Conservation (phyloP, 2,329 filamentous ascomycete genomes). For the Claviceps spartinae region DNA sequence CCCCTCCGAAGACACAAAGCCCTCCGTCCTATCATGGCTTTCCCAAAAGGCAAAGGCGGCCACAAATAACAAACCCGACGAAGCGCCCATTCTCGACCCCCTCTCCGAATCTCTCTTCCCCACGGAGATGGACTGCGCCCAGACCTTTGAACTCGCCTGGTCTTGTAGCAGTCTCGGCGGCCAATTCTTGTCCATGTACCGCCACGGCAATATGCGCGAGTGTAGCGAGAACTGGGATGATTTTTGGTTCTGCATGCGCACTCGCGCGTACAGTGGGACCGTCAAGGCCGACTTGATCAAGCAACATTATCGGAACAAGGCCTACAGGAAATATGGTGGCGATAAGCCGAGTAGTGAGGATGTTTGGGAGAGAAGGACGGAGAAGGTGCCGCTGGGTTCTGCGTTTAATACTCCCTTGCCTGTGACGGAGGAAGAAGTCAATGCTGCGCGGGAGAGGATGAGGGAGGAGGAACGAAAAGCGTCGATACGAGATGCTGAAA, state of each 20-base stretch:
- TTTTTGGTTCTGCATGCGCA: conserved; percentile 97
- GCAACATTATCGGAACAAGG: conserved; percentile 54
- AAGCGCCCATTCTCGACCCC: conserved; percentile 23
- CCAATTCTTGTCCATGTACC: conserved; percentile 85
- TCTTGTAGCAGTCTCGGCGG: conserved; percentile 86
- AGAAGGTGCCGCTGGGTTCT: conserved; percentile 37
- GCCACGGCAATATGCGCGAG: conserved; percentile 60
- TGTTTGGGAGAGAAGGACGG: conserved; percentile 66
- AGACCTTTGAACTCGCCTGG: conserved; percentile 85
- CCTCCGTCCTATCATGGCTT: conserved; percentile 22
- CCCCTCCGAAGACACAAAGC: conserved; percentile 18
- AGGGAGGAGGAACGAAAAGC: conserved; percentile 21
- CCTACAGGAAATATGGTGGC: conserved; percentile 47
- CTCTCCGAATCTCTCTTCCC: conserved; percentile 61
- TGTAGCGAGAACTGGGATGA: conserved; percentile 83
- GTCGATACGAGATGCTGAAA: conserved; percentile 15
- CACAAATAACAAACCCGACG: conserved; percentile 8
- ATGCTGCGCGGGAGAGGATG: conserved; percentile 30
- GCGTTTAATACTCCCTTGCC: conserved; percentile 30
- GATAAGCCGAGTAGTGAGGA: conserved; percentile 68
- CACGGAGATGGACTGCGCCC: conserved; percentile 73
- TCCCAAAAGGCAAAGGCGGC: conserved; percentile 18
- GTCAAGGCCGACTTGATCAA: conserved; percentile 48
- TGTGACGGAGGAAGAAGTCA: conserved; percentile 24
- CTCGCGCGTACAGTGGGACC: conserved; percentile 46